A percentile compares a stretch with the other conserved stretches of the same genome.
phyloP scores from a whole-genome alignment of 805 yeast species.

The Starmerella vaccinii region DNA sequence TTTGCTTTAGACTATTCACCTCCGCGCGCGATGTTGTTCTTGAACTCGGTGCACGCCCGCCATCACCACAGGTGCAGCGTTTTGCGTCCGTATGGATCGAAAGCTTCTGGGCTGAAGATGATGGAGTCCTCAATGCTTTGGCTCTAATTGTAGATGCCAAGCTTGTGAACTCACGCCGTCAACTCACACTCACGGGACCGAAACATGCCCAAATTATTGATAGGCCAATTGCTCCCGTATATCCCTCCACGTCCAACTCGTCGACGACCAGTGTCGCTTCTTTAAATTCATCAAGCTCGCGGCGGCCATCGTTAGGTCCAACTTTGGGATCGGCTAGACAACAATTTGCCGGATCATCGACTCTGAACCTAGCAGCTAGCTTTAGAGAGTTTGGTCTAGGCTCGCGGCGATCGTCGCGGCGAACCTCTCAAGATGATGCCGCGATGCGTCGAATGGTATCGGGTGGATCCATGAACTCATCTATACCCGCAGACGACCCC shows the following conservation, averaged over 20 bases:
- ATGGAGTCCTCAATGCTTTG: constrained; percentile 40
- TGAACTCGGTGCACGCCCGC: constrained; percentile 46
- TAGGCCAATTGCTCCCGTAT: constrained; percentile 1
- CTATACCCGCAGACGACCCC: not conserved
- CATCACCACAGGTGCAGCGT: constrained; percentile 35
- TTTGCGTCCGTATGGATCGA: constrained; percentile 56
- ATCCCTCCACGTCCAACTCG: not conserved
- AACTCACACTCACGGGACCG: not conserved
- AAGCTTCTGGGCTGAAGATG: constrained; percentile 71
- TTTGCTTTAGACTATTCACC: constrained; percentile 65
- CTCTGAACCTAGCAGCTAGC: constrained; percentile 14
- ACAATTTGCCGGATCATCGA: constrained; percentile 2
- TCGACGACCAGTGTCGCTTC: not conserved
- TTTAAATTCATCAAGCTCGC: not conserved
- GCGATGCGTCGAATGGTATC: not conserved
- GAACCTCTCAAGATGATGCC: not conserved
- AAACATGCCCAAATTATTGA: constrained; percentile 2
- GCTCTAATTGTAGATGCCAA: constrained; percentile 6
- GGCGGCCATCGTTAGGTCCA: not conserved
- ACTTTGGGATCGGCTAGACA: not conserved
- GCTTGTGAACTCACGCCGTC: constrained; percentile 5
- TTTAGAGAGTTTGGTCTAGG: constrained; percentile 17
- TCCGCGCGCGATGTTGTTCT: constrained; percentile 57
- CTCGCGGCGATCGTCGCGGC: constrained; percentile 13
- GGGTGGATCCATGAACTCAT: not conserved